Conservation (phyloP, 1,139 yeast genomes). For the Pichia sp. region DNA sequence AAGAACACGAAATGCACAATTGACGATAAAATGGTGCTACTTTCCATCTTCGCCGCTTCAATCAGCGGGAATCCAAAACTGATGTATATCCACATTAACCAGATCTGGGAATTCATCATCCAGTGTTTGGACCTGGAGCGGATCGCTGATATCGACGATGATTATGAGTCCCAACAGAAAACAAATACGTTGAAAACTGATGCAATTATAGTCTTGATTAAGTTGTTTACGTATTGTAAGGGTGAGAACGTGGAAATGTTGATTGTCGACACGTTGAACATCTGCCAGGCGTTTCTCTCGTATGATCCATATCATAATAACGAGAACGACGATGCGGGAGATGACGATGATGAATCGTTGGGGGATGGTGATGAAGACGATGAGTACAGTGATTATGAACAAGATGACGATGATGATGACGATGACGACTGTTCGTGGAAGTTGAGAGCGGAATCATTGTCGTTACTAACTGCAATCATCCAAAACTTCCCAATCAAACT, state of each 20-base stretch:
- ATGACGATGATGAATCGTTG: slow-evolving; percentile 37
- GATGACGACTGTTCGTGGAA: slow-evolving; percentile 65
- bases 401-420: slow-evolving; percentile 37
- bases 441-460: slow-evolving; percentile 39
- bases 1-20: slow-evolving; percentile 1
- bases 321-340: slow-evolving; percentile 35
- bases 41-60: slow-evolving; percentile 30
- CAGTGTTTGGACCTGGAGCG: slow-evolving; percentile 34
- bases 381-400: slow-evolving; percentile 33
- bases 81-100: slow-evolving; percentile 16
- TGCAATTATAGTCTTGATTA: slow-evolving; percentile 43
- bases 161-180: slow-evolving; percentile 37
- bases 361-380: slow-evolving; percentile 39
- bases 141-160: slow-evolving; percentile 27
- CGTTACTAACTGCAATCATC: slow-evolving; percentile 30
- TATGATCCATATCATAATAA: slow-evolving; percentile 58
- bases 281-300: slow-evolving; percentile 40
- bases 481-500: slow-evolving; percentile 35
- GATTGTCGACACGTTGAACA: slow-evolving; percentile 34
- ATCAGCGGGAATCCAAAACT: slow-evolving; percentile 32
- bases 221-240: slow-evolving; percentile 32
- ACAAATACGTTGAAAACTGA: slow-evolving; percentile 53
- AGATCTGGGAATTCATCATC: slow-evolving; percentile 30
- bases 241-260: slow-evolving; percentile 29
- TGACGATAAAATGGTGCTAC: slow-evolving; percentile 18